Evolutionary conservation across 139 green algal species (phyloP).

Genomic region (Picochlorum sp.): DNA sequence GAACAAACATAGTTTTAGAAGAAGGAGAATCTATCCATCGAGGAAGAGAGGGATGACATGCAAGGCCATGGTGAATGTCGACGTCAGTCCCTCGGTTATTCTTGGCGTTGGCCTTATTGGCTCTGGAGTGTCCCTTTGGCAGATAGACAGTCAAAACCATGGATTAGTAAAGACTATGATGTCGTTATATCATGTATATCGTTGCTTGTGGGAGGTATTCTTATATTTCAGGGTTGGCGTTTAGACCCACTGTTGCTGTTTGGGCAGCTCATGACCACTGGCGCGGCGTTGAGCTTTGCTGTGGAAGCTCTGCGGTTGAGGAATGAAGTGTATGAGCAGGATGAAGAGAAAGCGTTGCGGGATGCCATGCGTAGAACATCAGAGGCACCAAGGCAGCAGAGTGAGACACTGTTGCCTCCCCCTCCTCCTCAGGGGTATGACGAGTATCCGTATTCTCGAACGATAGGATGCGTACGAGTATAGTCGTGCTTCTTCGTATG

Average conservation of each 20-base stretch:
- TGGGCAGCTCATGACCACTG: constrained; percentile 55
- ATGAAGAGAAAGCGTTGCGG: constrained; percentile 25
- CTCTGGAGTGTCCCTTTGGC: constrained; percentile 45
- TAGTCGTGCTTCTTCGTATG: too few species aligned
- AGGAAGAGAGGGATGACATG: not conserved
- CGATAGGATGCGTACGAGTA: too few species aligned
- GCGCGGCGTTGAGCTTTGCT: constrained; percentile 43
- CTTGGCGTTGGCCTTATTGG: constrained; percentile 49
- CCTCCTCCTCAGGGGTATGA: too few species aligned
- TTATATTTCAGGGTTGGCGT: constrained; percentile 70
- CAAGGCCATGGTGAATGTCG: constrained; percentile 56
- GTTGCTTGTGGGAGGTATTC: constrained; percentile 57
- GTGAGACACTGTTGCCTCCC: too few species aligned
- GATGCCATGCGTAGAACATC: constrained; percentile 4
- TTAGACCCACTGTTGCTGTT: constrained; percentile 66
- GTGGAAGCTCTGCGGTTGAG: constrained; percentile 46
- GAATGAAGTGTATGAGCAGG: constrained; percentile 20
- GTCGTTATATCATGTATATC: constrained; percentile 55
- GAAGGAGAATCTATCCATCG: too few species aligned
- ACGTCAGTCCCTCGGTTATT: constrained; percentile 53
- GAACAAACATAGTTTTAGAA: too few species aligned
- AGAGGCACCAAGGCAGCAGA: too few species aligned
- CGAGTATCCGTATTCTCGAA: too few species aligned
- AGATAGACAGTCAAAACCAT: constrained; percentile 35
- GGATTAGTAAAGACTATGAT: constrained; percentile 57